Evolutionary conservation across 208 protist species (phyloP).

Genomic region (Leptomonas seymouri): DNA sequence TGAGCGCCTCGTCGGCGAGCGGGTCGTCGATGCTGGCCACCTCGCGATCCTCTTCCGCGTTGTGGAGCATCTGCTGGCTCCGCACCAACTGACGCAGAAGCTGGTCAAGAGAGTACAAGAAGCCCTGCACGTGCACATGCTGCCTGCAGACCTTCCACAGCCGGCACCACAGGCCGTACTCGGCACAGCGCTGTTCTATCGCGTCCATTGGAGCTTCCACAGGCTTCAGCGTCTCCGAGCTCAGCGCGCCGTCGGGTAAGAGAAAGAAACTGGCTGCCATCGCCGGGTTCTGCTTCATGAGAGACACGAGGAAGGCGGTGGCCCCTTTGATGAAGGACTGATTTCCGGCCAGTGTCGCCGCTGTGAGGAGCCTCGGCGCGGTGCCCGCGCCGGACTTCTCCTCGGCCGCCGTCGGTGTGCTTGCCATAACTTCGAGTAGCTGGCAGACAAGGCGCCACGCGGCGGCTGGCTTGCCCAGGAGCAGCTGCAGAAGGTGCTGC

Average conservation of each 20-base stretch:
- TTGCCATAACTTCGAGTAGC: conserved; percentile 33
- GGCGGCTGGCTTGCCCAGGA: conserved; percentile 13
- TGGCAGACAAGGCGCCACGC: conserved; percentile 27
- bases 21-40: conserved; percentile 30
- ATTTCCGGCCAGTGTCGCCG: conserved; percentile 17
- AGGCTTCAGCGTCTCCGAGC: conserved; percentile 39
- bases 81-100: conserved; percentile 36
- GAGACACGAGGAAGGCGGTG: conserved; percentile 29
- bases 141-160: conserved; percentile 30
- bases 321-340: conserved; percentile 36
- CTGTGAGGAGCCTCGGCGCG: neutral
- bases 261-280: conserved; percentile 40
- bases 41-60: conserved; percentile 31
- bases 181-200: conserved; percentile 29
- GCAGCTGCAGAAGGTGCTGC: conserved; percentile 35
- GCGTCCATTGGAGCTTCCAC: conserved; percentile 40
- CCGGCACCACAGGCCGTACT: conserved; percentile 28
- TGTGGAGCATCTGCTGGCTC: conserved; percentile 21
- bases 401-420: conserved; percentile 21
- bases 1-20: conserved; percentile 26
- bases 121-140: conserved; percentile 31
- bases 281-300: conserved; percentile 33
- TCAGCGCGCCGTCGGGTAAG: conserved; percentile 42
- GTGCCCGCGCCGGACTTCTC: conserved; percentile 8
- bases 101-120: conserved; percentile 28